phyloP scores from a whole-genome alignment of 2,329 filamentous ascomycete species.

The Colletotrichum sp. region DNA sequence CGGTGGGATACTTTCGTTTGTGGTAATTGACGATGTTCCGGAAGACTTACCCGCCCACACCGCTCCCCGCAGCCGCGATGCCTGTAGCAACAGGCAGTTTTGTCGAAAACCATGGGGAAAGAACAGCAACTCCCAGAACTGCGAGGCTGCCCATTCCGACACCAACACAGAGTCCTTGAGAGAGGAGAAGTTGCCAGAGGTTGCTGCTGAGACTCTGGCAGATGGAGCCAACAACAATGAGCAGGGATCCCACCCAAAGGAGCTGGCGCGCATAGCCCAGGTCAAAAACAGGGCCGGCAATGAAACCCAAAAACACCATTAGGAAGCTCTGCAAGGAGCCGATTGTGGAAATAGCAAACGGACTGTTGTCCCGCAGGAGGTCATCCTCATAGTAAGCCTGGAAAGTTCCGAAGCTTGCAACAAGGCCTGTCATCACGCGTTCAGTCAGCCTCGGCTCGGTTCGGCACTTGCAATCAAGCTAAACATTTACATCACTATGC shows the following conservation, averaged over 20 bases:
- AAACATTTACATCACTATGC: neutral
- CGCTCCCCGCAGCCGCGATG: slow-evolving; percentile 34
- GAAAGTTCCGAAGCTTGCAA: slow-evolving; percentile 54
- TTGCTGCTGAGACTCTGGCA: slow-evolving; percentile 43
- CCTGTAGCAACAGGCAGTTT: slow-evolving; percentile 34
- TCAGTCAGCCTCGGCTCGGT: neutral
- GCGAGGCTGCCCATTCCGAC: slow-evolving; percentile 48
- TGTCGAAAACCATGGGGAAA: slow-evolving; percentile 37
- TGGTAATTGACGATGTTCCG: slow-evolving; percentile 29
- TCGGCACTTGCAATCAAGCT: neutral
- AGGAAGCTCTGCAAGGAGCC: slow-evolving; percentile 53
- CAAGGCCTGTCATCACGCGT: slow-evolving; percentile 32
- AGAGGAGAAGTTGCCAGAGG: slow-evolving; percentile 55
- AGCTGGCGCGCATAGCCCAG: slow-evolving; percentile 48
- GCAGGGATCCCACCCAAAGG: slow-evolving; percentile 41
- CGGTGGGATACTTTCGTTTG: slow-evolving; percentile 52
- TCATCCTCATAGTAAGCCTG: slow-evolving; percentile 55
- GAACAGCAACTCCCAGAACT: slow-evolving; percentile 36
- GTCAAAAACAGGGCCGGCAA: slow-evolving; percentile 53
- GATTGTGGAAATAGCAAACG: slow-evolving; percentile 44
- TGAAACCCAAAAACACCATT: slow-evolving; percentile 44
- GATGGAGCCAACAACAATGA: slow-evolving; percentile 53
- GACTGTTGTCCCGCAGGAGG: neutral
- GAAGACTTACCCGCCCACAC: slow-evolving; percentile 38
- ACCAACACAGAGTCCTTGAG: slow-evolving; percentile 51